These are phyloP conservation scores for Hypoxylon sp. DNA, from an alignment of 2,329 filamentous ascomycete genomes.

Conservation along the genomic window DNA sequence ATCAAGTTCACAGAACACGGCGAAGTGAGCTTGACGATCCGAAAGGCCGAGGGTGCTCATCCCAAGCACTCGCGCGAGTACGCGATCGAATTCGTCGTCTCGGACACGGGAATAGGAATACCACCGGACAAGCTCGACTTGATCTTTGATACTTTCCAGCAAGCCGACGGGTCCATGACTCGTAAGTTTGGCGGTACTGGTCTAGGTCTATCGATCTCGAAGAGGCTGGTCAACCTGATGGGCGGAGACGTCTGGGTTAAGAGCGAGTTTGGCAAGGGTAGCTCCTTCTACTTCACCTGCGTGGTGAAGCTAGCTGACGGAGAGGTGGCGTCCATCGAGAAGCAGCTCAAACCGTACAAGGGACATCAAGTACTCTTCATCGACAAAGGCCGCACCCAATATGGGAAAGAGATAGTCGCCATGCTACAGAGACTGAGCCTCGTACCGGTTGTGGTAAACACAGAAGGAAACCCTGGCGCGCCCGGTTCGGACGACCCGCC, in stretches of 20 bases:
- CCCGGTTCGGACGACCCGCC: conserved; percentile 66
- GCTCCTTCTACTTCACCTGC: conserved; percentile 96
- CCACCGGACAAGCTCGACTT: conserved; percentile 93
- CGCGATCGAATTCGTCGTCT: conserved; percentile 93
- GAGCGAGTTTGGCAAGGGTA: conserved; percentile 89
- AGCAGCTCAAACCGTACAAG: conserved; percentile 88
- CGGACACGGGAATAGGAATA: conserved; percentile 96
- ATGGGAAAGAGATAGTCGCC: conserved; percentile 75
- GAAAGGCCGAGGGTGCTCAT: conserved; percentile 67
- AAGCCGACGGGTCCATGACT: conserved; percentile 96
- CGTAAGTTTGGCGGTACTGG: conserved; percentile 95
- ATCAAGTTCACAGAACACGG: conserved; percentile 99
- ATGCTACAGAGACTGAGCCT: conserved; percentile 84
- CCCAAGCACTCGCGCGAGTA: conserved; percentile 78
- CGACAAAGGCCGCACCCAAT: conserved; percentile 84
- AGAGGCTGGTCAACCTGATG: conserved; percentile 94
- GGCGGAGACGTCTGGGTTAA: conserved; percentile 96
- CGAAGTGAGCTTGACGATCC: conserved; percentile 94
- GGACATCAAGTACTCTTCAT: conserved; percentile 94
- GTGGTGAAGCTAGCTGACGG: conserved; percentile 84
- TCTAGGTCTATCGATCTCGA: conserved; percentile 92
- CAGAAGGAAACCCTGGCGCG: conserved; percentile 70
- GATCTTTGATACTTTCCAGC: conserved; percentile 99
- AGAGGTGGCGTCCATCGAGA: conserved; percentile 78
- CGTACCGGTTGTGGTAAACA: conserved; percentile 82